Evolutionary conservation across 768 basidiomycete species (phyloP).

Genomic region (Lactifluus echinatus): DNA sequence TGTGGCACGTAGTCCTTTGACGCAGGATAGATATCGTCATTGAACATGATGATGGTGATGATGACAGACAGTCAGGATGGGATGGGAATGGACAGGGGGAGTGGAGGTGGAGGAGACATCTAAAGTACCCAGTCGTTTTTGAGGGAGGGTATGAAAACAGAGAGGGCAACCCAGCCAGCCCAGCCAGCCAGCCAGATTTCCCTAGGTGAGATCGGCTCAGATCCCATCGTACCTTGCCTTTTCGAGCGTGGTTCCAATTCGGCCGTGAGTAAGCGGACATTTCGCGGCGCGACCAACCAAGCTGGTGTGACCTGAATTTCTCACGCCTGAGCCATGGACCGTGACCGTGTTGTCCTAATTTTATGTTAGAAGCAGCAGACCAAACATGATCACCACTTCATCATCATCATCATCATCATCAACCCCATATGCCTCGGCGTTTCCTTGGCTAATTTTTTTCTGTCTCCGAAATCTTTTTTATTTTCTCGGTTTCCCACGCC

Average conservation of each 20-base stretch:
- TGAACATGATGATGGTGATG: conserved; percentile 20
- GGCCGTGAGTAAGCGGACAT: conserved; percentile 23
- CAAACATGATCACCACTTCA: conserved; percentile 10
- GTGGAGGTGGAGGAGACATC: background rate
- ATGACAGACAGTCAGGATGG: background rate
- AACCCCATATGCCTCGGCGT: conserved; percentile 11
- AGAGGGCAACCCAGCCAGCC: conserved; percentile 9
- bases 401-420: background rate
- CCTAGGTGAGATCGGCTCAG: conserved; percentile 15
- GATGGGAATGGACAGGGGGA: background rate
- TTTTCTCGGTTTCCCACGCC: conserved; percentile 2
- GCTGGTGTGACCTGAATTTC: background rate
- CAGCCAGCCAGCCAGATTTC: conserved; percentile 4
- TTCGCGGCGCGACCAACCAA: conserved; percentile 19
- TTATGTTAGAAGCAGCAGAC: background rate
- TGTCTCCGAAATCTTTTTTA: background rate
- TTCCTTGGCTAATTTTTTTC: background rate
- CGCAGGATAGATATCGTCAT: conserved; percentile 14
- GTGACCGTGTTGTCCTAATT: background rate
- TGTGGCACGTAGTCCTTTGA: conserved; percentile 12
- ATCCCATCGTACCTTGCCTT: conserved; percentile 14
- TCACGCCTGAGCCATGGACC: conserved; percentile 6
- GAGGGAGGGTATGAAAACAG: conserved; percentile 16
- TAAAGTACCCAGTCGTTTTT: conserved; percentile 12
- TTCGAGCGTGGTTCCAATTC: conserved; percentile 9